Conservation (phyloP, 495 filamentous ascomycete genomes). For the Penicillium alfredii region DNA sequence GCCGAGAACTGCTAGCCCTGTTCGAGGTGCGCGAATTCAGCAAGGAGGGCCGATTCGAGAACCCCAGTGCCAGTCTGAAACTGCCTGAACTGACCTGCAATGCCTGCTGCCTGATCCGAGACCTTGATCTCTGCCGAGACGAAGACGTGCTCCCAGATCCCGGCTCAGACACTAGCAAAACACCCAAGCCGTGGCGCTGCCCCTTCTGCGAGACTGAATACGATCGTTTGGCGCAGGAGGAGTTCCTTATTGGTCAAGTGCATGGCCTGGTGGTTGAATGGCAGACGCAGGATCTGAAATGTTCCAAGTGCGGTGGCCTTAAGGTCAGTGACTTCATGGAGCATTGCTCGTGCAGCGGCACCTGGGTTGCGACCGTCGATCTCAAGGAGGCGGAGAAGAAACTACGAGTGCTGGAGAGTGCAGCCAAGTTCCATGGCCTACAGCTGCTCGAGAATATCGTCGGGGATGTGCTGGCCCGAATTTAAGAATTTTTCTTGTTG, state of each 20-base stretch:
- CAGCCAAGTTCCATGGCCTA: constrained; percentile 72
- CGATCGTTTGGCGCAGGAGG: constrained; percentile 72
- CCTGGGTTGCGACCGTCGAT: constrained; percentile 68
- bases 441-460: constrained; percentile 74
- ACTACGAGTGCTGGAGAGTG: constrained; percentile 63
- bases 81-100: constrained; percentile 75
- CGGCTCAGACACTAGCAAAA: constrained; percentile 28
- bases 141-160: constrained; percentile 65
- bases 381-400: constrained; percentile 59
- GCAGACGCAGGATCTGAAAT: constrained; percentile 87
- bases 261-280: constrained; percentile 71
- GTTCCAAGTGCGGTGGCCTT: constrained; percentile 47
- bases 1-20: constrained; percentile 80
- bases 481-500: constrained; percentile 19
- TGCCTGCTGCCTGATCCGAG: constrained; percentile 78
- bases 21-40: constrained; percentile 95
- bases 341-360: constrained; percentile 87
- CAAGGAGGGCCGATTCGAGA: constrained; percentile 76
- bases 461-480: constrained; percentile 46
- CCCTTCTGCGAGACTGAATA: constrained; percentile 69
- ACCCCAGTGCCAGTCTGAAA: constrained; percentile 70
- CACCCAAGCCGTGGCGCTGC: constrained; percentile 65
- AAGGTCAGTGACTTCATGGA: constrained; percentile 92
- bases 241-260: constrained; percentile 70
- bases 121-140: constrained; percentile 93